Base-by-base conservation (phyloP, 805 yeast species). In the Scheffersomyces stipitis region DNA sequence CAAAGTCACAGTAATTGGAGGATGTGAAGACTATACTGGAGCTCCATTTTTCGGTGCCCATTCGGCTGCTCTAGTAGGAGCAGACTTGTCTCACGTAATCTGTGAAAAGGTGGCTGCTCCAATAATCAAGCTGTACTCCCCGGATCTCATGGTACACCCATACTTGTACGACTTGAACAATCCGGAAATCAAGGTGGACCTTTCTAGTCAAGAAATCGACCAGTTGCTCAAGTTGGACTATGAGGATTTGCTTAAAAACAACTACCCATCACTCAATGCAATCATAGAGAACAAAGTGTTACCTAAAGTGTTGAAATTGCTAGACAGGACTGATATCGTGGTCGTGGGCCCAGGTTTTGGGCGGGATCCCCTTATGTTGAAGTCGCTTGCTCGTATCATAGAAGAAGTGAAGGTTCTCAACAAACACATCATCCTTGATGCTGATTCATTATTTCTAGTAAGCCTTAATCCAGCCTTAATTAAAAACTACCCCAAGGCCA, bases 281-380 rank as follows among this genome's bases (percentile, higher is more conserved):
- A 61, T 69, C 34, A 54, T 78, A 28, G 64, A 67, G n/a, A 47
- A 53, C 5, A 61, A 64, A 33, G 69, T 85, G 9, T 45, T 84
- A 52, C 79, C 81, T 16, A 78, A 78, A 51, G 73, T 86, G n/a
- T 47, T 56, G 15, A 38, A 66, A 0, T 52, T 90, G 15, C 61
- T 91, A 26, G 69, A 71, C 26, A 64, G 95, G 31, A 76, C 88
- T 41, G 95, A 91, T 52, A 86, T 81, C 5, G 80, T 89, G 18
- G 86, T 93, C 2, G 73, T 91, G 26, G 98, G 98, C 0, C 98
- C 98, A 0, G 99, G 98, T 0, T 74, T 90, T 40, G 99, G 99
- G 0, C 69, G 99, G 33, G 96, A 89, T 56, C 59, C 62, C 4
- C 52, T 75, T 24, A 83, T 88, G 87, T 59, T 83, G 36, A 67